These are phyloP conservation scores for Rosa hybrid DNA, from an alignment of 331 rosid genomes.

Conservation along the genomic window DNA sequence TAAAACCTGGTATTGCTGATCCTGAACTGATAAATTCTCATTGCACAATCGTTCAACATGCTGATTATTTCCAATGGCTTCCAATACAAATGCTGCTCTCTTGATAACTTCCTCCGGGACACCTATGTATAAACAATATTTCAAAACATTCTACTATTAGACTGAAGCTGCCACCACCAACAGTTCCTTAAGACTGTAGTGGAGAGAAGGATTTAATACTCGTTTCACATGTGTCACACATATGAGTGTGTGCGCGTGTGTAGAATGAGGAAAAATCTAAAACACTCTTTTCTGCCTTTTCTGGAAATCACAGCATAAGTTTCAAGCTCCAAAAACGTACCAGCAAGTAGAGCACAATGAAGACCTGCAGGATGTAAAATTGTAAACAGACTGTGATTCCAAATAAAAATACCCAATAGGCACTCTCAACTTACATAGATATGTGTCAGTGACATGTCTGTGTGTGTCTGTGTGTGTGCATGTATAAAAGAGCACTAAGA, in stretches of 20 bases:
- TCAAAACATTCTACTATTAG: background rate
- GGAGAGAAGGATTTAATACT: background rate
- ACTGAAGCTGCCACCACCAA: conserved; percentile 6
- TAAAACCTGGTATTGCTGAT: conserved; percentile 65
- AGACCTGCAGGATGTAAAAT: conserved; percentile 63
- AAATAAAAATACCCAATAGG: conserved; percentile 23
- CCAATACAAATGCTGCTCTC: conserved; percentile 81
- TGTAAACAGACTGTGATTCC: conserved; percentile 23
- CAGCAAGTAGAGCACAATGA: conserved; percentile 92
- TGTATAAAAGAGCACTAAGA: background rate
- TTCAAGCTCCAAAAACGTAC: conserved; percentile 42
- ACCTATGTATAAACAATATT: conserved; percentile 42
- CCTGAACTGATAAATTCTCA: conserved; percentile 62
- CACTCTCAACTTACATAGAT: conserved; percentile 24
- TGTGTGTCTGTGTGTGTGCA: background rate
- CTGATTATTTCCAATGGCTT: conserved; percentile 51
- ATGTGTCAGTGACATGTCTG: background rate
- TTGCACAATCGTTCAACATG: conserved; percentile 55
- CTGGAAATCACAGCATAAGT: conserved; percentile 6
- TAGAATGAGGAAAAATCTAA: background rate
- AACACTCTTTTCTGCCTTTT: background rate
- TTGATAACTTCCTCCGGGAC: conserved; percentile 72
- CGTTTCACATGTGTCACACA: background rate
- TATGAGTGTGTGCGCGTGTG: background rate
- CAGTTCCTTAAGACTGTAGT: background rate